A percentile compares a stretch with the other conserved stretches of the same genome.
These are phyloP conservation scores for Auxenochlorella pyrenoidosa DNA, from an alignment of 139 green algal species.

Conservation along the genomic window DNA sequence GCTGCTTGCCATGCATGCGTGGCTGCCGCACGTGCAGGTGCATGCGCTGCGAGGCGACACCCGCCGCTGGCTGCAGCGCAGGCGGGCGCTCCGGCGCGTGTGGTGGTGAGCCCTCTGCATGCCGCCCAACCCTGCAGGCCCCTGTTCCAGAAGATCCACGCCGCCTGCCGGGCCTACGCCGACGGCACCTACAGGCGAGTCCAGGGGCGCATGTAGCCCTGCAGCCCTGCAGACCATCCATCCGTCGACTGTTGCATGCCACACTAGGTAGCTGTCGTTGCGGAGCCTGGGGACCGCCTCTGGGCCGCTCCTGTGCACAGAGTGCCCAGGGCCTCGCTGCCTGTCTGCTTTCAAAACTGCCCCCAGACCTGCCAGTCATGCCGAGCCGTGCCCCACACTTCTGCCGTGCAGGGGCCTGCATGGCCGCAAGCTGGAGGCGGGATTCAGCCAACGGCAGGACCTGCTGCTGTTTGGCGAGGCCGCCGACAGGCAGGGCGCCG, in stretches of 20 bases:
- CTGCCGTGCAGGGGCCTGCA: conserved; percentile 27
- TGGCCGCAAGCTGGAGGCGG: conserved; percentile 35
- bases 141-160: conserved; percentile 30
- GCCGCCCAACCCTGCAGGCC: not conserved
- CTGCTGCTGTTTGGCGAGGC: conserved; percentile 51
- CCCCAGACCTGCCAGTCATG: not conserved
- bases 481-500: not conserved
- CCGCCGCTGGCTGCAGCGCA: too few species aligned
- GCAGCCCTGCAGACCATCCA: too few species aligned
- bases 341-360: not conserved
- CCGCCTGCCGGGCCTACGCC: conserved; percentile 25
- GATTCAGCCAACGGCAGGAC: conserved; percentile 34
- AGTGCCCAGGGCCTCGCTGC: not conserved
- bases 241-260: too few species aligned
- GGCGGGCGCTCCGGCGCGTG: too few species aligned
- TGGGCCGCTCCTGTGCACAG: not conserved
- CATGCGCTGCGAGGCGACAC: too few species aligned
- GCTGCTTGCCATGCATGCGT: too few species aligned
- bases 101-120: too few species aligned
- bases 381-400: not conserved
- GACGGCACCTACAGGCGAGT: conserved; percentile 33
- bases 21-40: too few species aligned
- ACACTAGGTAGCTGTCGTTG: not conserved
- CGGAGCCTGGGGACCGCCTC: not conserved
- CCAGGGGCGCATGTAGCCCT: not conserved